A percentile compares a stretch with the other conserved stretches of the same genome.
Conservation (phyloP, 2,329 filamentous ascomycete genomes). For the Akanthomyces dipterigenus region DNA sequence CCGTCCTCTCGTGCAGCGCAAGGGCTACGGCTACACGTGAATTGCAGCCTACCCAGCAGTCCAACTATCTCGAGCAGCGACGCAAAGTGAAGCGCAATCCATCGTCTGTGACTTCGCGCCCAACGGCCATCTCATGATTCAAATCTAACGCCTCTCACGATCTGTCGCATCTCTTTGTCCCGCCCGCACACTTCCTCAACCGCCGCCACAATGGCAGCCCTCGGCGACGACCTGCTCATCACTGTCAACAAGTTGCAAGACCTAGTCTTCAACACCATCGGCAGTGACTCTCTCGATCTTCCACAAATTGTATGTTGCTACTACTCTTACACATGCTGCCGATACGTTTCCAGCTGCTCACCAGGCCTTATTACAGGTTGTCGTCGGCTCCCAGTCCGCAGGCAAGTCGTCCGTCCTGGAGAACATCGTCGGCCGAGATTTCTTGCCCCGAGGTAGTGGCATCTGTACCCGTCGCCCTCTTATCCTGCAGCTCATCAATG, state of each 20-base stretch:
- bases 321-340: neutral
- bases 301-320: conserved; percentile 80
- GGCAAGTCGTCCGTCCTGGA: conserved; percentile 98
- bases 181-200: neutral
- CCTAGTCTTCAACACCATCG: conserved; percentile 98
- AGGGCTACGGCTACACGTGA: conserved; percentile 10
- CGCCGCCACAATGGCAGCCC: conserved; percentile 66
- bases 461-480: conserved; percentile 92
- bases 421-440: conserved; percentile 97
- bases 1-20: conserved; percentile 1
- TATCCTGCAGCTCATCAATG: conserved; percentile 97
- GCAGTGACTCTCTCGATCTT: conserved; percentile 93
- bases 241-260: conserved; percentile 99
- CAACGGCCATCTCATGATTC: conserved; percentile 7
- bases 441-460: conserved; percentile 89
- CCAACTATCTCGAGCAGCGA: neutral
- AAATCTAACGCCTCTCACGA: conserved; percentile 2
- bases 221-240: conserved; percentile 89
- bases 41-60: conserved; percentile 4
- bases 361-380: conserved; percentile 56
- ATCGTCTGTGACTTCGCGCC: conserved; percentile 8
- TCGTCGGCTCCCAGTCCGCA: conserved; percentile 95
- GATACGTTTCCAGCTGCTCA: conserved; percentile 9
- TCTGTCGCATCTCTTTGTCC: conserved; percentile 1
- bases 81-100: conserved; percentile 10